Evolutionary conservation across 2,329 filamentous ascomycete genomes (phyloP).

Genomic region (Alternaria tenuissima): DNA sequence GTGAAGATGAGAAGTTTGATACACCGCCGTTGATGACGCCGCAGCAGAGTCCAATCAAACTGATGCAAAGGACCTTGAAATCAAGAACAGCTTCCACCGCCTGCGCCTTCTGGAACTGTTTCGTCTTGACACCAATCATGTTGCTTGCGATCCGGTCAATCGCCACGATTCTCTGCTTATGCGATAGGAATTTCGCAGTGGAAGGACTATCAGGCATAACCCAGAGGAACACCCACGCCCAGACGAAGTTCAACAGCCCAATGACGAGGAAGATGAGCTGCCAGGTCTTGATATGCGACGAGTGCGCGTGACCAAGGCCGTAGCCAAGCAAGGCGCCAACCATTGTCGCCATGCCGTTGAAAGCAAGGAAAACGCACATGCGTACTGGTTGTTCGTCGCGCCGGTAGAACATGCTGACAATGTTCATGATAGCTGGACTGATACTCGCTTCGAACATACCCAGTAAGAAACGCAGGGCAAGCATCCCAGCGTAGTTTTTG

Average conservation of each 20-base stretch:
- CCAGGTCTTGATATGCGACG: slow-evolving; percentile 40
- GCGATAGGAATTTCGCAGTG: slow-evolving; percentile 47
- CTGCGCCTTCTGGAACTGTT: slow-evolving; percentile 47
- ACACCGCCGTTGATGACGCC: slow-evolving; percentile 62
- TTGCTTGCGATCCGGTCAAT: slow-evolving; percentile 53
- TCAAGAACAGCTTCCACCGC: slow-evolving; percentile 54
- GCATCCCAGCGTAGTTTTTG: slow-evolving; percentile 49
- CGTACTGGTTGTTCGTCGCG: slow-evolving; percentile 52
- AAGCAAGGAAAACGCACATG: slow-evolving; percentile 55
- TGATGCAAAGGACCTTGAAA: slow-evolving; percentile 51
- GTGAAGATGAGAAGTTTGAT: slow-evolving; percentile 58
- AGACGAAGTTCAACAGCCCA: slow-evolving; percentile 48
- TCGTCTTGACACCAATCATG: slow-evolving; percentile 55
- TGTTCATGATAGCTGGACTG: slow-evolving; percentile 49
- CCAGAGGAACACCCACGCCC: slow-evolving; percentile 47
- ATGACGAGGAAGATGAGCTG: slow-evolving; percentile 52
- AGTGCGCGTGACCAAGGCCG: slow-evolving; percentile 44
- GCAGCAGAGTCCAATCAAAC: slow-evolving; percentile 54
- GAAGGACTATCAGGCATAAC: slow-evolving; percentile 51
- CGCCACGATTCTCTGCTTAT: slow-evolving; percentile 52
- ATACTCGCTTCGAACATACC: slow-evolving; percentile 51
- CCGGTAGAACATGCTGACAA: slow-evolving; percentile 51
- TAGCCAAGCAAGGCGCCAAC: slow-evolving; percentile 49
- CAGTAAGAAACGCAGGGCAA: slow-evolving; percentile 45
- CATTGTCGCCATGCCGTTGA: slow-evolving; percentile 52